These are phyloP conservation scores for Orbilia quercus DNA, from an alignment of 2,329 filamentous ascomycete species.

Conservation along the genomic window DNA sequence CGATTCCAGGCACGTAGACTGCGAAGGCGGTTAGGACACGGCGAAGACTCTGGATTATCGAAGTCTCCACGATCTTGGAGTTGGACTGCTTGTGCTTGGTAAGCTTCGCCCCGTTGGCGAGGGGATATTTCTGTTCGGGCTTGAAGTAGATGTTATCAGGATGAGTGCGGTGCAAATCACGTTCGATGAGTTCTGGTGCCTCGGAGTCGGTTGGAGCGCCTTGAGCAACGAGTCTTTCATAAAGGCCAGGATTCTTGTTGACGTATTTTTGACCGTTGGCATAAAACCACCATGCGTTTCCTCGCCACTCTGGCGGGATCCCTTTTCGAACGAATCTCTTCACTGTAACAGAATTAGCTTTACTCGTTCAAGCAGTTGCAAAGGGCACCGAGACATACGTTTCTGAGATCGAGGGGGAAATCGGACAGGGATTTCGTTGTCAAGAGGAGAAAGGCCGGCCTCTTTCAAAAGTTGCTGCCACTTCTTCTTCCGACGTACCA, in stretches of 20 bases:
- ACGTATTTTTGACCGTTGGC: slow-evolving; percentile 85
- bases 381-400: slow-evolving; percentile 60
- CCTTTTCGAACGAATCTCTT: slow-evolving; percentile 93
- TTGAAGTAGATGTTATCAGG: slow-evolving; percentile 94
- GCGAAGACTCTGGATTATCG: slow-evolving; percentile 82
- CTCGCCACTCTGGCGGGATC: slow-evolving; percentile 91
- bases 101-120: slow-evolving; percentile 60
- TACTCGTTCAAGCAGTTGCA: not conserved
- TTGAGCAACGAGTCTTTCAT: slow-evolving; percentile 75
- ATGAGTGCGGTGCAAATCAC: slow-evolving; percentile 92
- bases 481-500: slow-evolving; percentile 79
- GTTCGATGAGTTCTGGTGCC: slow-evolving; percentile 89
- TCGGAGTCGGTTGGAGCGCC: slow-evolving; percentile 74
- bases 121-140: slow-evolving; percentile 66
- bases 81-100: slow-evolving; percentile 62
- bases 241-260: slow-evolving; percentile 79
- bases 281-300: slow-evolving; percentile 98
- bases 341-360: slow-evolving; percentile 62
- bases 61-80: slow-evolving; percentile 71
- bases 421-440: slow-evolving; percentile 75
- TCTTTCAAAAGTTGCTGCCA: slow-evolving; percentile 84
- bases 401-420: slow-evolving; percentile 86
- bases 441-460: slow-evolving; percentile 69
- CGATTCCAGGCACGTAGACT: slow-evolving; percentile 88
- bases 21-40: slow-evolving; percentile 90